These are phyloP conservation scores for Apophysomyces ossiformis DNA, from an alignment of 371 early-diverging fungal genomes.

Conservation along the genomic window DNA sequence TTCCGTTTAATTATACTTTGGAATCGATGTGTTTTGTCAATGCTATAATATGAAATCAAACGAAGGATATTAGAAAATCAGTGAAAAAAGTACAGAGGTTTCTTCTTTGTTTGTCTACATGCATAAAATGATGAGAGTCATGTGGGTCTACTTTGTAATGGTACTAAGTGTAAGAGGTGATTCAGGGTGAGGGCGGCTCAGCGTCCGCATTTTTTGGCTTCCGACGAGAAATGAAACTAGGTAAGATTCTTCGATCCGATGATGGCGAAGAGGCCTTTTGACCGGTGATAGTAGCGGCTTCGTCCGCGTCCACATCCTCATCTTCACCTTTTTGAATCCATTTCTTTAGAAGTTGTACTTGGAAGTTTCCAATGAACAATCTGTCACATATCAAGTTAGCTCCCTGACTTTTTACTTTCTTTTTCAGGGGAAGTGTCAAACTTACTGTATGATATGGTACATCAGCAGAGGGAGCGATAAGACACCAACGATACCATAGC, in stretches of 20 bases:
- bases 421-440: constrained; percentile 13
- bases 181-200: neutral
- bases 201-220: constrained; percentile 5
- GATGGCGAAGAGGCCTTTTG: neutral
- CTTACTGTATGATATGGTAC: constrained; percentile 76
- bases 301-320: neutral
- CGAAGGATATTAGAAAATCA: neutral
- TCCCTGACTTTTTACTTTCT: neutral
- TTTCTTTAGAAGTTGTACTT: constrained; percentile 59
- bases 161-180: neutral
- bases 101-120: neutral
- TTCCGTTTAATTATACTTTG: too few species aligned
- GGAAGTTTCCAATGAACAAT: constrained; percentile 67
- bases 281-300: neutral
- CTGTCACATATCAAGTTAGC: constrained; percentile 16
- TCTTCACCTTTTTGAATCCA: constrained; percentile 57
- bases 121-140: constrained; percentile 1
- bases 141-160: neutral
- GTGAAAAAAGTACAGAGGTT: neutral
- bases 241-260: constrained; percentile 5
- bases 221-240: neutral
- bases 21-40: too few species aligned
- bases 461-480: constrained; percentile 68
- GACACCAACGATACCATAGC: constrained; percentile 60
- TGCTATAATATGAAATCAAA: too few species aligned